phyloP scores from a whole-genome alignment of 2,329 filamentous ascomycete genomes.

The Thielaviopsis ethacetica region DNA sequence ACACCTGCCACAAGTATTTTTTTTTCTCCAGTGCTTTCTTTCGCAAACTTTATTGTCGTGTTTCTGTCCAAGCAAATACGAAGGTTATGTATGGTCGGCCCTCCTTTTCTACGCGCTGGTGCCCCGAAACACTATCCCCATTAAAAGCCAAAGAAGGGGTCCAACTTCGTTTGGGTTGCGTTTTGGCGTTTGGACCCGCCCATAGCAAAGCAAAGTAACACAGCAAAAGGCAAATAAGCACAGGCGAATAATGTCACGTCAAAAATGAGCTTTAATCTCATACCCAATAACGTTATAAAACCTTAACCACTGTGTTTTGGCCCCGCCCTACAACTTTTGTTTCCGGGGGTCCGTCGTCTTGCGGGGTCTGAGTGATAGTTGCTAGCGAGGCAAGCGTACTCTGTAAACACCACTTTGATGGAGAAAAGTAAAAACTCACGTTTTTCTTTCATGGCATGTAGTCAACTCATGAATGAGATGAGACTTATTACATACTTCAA shows the following conservation, averaged over 20 bases:
- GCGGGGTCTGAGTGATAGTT: too few relatives aligned
- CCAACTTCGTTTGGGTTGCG: background rate
- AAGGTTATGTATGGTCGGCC: too few relatives aligned
- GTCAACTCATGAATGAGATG: background rate
- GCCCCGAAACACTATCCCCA: background rate
- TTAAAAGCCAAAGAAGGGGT: background rate
- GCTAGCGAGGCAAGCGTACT: too few relatives aligned
- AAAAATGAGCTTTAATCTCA: background rate
- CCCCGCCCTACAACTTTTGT: background rate
- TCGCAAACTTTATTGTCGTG: background rate
- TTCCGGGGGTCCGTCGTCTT: background rate
- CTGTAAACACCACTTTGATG: background rate
- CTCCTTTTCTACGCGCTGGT: background rate
- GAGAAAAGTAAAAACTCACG: background rate
- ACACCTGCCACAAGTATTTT: background rate
- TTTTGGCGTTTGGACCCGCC: background rate
- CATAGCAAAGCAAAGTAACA: background rate
- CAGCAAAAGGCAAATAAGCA: background rate
- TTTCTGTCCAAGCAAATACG: background rate
- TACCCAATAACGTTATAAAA: too few relatives aligned
- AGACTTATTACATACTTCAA: background rate
- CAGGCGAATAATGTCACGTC: background rate
- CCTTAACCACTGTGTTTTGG: too few relatives aligned
- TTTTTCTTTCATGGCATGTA: background rate
- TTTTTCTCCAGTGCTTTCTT: background rate